Evolutionary conservation across 768 basidiomycete species (phyloP), one percentile per base, ranked within the genome.

Genomic region (Lanmaoa rubissima): DNA sequence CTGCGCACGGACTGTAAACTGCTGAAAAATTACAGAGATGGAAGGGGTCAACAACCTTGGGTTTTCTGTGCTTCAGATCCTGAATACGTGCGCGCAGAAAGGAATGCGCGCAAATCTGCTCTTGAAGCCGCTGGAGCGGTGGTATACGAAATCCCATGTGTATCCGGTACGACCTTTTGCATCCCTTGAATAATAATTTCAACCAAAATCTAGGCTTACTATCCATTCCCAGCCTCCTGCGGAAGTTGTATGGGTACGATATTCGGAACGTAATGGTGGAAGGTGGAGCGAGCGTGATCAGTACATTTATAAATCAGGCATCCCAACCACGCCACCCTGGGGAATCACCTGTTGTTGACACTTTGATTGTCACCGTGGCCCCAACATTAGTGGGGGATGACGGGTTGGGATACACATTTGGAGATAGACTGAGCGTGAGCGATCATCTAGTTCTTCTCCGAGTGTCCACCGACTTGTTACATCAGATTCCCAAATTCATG

Each of bases 191-290:
- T 4, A 19, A 1, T 40, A 8, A 44, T 48, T 48, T 54, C n/a
- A 61, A 58, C 17, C 31, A 12, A 32, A 34, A 11, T 41, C 17
- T 16, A 77, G 78, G 74, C 36, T 53, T 63, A 26, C 67, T 87
- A 19, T 73, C 79, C 28, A 70, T 90, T 32, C 66, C 72, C 3
- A 66, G 67, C 5, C 69, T 91, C 17, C 81, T 94, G 5, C 63
- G 60, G 13, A 73, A 74, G 8, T 75, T 97, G 26, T 73, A 72
- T n/a, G 70, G 73, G 12, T 73, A 79, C n/a, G 84, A 82, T 4
- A 77, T 96, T 58, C 72, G 73, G 12, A 87, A 86, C 12, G 75
- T 98, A 53, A 99, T 99, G 96, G 90, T 98, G 7, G 97, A 99
- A 75, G 97, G 97, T 51, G 97, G 97, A 16, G 89, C 92, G 10